Evolutionary conservation across 176 grass and related monocot genomes (phyloP).

Genomic region (Oryza nivara): DNA sequence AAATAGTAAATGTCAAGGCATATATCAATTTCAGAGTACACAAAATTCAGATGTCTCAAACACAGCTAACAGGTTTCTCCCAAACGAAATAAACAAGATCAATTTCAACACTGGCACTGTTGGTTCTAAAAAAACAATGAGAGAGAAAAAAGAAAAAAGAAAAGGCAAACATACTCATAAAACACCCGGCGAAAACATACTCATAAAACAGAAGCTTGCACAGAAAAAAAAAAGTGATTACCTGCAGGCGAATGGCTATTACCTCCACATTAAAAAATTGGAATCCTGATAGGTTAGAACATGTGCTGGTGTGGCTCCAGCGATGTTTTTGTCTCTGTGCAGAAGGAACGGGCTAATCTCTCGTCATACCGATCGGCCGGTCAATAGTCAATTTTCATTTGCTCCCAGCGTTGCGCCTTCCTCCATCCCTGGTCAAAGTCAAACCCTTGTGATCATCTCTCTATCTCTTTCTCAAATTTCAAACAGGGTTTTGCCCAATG

Average conservation of each 20-base stretch:
- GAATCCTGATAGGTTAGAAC: neutral
- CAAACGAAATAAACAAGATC: neutral
- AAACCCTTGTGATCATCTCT: neutral
- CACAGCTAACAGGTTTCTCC: neutral
- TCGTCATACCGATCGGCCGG: neutral
- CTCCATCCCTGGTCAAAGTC: slow-evolving; percentile 34
- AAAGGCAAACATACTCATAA: neutral
- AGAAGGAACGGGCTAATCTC: slow-evolving; percentile 7
- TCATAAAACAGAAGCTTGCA: neutral
- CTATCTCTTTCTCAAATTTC: neutral
- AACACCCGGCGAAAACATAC: too few species aligned
- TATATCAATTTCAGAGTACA: neutral
- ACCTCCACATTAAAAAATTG: neutral
- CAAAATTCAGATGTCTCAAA: neutral
- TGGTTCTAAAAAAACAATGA: neutral
- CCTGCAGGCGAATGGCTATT: neutral
- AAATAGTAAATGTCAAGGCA: neutral
- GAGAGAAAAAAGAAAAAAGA: neutral
- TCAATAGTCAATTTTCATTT: neutral
- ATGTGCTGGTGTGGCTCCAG: neutral
- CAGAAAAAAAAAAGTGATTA: neutral
- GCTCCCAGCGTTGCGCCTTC: slow-evolving; percentile 12
- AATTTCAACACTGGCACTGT: neutral
- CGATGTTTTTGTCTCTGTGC: slow-evolving; percentile 29
- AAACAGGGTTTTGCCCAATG: neutral